Percentiles rank a stretch among this genome's conserved stretches.
These are phyloP conservation scores for Logfia minima DNA, from an alignment of 129 eudicot genomes.

Conservation along the genomic window DNA sequence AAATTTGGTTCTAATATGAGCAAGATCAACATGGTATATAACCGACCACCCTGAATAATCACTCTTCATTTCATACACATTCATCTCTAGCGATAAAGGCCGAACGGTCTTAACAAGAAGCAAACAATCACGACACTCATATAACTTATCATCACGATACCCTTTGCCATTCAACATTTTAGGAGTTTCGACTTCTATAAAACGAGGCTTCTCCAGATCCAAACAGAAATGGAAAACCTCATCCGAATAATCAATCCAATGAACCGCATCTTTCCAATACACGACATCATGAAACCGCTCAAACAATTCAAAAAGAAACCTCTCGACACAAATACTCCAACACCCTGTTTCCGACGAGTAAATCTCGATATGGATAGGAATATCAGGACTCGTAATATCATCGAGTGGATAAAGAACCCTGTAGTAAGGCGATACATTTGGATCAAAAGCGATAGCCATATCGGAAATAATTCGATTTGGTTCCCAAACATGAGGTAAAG, in stretches of 20 bases:
- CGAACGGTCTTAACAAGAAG: neutral
- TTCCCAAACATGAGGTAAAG: constrained; percentile 2
- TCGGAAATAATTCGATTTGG: neutral
- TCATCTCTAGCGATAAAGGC: neutral
- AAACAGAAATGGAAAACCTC: constrained; percentile 8
- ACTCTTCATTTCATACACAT: constrained; percentile 6
- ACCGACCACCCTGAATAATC: constrained; percentile 7
- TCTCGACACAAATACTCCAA: neutral
- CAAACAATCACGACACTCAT: neutral
- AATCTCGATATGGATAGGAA: neutral
- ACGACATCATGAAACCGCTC: neutral
- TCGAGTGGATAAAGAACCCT: neutral
- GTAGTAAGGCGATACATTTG: neutral
- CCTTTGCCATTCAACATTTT: neutral
- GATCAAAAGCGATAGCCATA: constrained; percentile 8
- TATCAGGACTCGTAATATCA: neutral
- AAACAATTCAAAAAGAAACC: neutral
- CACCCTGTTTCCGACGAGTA: neutral
- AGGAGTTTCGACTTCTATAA: constrained; percentile 6
- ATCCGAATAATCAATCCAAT: neutral
- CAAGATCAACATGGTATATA: neutral
- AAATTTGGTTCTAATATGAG: neutral
- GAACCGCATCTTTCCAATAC: constrained; percentile 1
- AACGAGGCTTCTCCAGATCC: neutral
- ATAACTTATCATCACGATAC: neutral